Conservation (phyloP, 2,329 filamentous ascomycete genomes). For the Fusarium lateritium region DNA sequence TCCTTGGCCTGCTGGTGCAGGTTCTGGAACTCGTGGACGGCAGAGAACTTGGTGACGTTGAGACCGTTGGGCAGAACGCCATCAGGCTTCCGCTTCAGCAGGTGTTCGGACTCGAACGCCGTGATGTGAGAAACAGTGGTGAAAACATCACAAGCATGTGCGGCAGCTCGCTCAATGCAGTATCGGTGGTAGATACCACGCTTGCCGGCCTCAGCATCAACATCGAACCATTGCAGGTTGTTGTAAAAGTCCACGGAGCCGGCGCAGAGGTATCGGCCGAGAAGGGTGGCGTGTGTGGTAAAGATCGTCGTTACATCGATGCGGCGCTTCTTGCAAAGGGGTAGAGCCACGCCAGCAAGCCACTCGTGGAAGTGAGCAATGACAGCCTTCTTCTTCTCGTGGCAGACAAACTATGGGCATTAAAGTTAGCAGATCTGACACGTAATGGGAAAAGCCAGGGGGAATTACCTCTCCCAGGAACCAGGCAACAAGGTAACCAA, state of each 20-base stretch:
- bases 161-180: conserved; percentile 95
- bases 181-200: conserved; percentile 98
- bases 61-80: conserved; percentile 96
- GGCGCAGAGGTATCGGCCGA: conserved; percentile 96
- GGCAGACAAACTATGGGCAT: conserved; percentile 82
- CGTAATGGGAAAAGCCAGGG: conserved; percentile 10
- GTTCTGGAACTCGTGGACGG: conserved; percentile 99
- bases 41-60: conserved; percentile 97
- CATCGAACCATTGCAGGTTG: conserved; percentile 96
- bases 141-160: conserved; percentile 95
- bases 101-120: conserved; percentile 96
- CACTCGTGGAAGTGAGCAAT: conserved; percentile 99
- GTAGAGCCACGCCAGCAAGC: conserved; percentile 94
- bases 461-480: conserved; percentile 90
- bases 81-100: conserved; percentile 97
- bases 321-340: conserved; percentile 90
- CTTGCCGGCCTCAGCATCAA: conserved; percentile 96
- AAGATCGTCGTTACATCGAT: conserved; percentile 99
- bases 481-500: conserved; percentile 98
- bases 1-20: conserved; percentile 96
- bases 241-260: conserved; percentile 99
- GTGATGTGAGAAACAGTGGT: conserved; percentile 99
- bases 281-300: conserved; percentile 95
- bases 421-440: conserved; percentile 31
- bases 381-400: conserved; percentile 91